phyloP scores from a whole-genome alignment of 2,329 filamentous ascomycete species.

The Penicillium freii region DNA sequence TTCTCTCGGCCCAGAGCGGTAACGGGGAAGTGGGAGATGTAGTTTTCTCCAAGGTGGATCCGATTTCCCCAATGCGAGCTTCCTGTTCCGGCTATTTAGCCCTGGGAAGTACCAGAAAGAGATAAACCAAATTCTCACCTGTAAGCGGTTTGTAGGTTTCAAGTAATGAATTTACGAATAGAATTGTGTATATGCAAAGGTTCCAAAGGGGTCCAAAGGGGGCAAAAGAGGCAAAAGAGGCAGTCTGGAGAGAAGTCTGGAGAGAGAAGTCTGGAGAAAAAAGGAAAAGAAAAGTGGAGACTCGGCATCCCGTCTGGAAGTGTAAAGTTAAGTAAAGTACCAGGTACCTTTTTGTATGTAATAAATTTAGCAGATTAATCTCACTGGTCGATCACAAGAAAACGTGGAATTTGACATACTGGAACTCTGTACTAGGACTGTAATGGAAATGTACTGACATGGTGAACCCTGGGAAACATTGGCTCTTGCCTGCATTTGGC shows the following conservation, averaged over 20 bases:
- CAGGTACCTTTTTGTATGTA: not conserved
- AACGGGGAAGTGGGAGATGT: slow-evolving; percentile 4
- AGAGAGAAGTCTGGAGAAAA: not conserved
- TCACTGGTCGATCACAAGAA: not conserved
- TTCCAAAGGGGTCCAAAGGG: not conserved
- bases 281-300: not conserved
- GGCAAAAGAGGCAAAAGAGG: not conserved
- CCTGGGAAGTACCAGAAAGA: not conserved
- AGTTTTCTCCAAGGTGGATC: slow-evolving; percentile 17
- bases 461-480: not conserved
- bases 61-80: slow-evolving; percentile 22
- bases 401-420: not conserved
- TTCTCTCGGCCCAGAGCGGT: slow-evolving; percentile 26
- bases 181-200: not conserved
- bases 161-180: not conserved
- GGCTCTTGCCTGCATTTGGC: slow-evolving; percentile 17
- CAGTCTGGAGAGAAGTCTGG: too few species aligned
- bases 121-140: not conserved
- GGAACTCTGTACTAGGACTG: not conserved
- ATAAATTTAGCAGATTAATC: not conserved
- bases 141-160: not conserved
- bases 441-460: not conserved
- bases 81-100: slow-evolving; percentile 8
- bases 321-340: not conserved
- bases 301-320: not conserved